Base-by-base conservation (phyloP, 2,329 filamentous ascomycete species). In the Scedosporium dehoogii region DNA sequence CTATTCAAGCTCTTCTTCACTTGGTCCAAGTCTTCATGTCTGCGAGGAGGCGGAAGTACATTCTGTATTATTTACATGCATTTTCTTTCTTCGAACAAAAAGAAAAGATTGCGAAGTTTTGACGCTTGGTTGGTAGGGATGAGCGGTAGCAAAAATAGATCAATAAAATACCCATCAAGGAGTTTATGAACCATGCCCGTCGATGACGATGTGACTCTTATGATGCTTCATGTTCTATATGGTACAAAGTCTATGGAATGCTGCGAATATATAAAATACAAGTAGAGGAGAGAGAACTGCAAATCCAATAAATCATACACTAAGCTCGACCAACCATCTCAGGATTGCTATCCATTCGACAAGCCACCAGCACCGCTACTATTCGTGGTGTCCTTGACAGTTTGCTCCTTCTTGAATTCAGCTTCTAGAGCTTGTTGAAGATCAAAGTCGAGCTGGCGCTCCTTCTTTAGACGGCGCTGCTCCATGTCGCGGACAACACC, bases 401-500 rank as follows among this genome's bases (percentile, higher is more conserved):
- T 89, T 77, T 99, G 94, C 38, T 92, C 81, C 73, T 93, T 93
- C 73, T 88, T 87, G 74, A 97, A 97, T 73, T 99, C 90, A 69
- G 88, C 84, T 76, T 97, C 92, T 58, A 99, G 79, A 6, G 83
- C 84, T 66, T 82, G 84, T 73, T 99, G 94, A 84, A 96, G 85
- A 67, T 97, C 92, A 70, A 99, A 99, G 72, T 99, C 94, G 60
- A 92, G 85, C 73, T 96, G 90, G 64, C 94, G 87, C 74, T 99
- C 94, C 67, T 85, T 84, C 77, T 97, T 97, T 67, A 97, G 73
- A 56, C 90, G 86, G 73, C 96, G 92, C 71, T 96, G 91, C 72
- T 97, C 93, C 81, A 97, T 89, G 71, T 99, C 94, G 66, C 93
- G 90, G 66, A 97, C 79, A 51, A 99, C 94, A 55, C 94, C 94